Evolutionary conservation across 202 grass and related monocot species (phyloP).

Genomic region (Digitaria exilis): DNA sequence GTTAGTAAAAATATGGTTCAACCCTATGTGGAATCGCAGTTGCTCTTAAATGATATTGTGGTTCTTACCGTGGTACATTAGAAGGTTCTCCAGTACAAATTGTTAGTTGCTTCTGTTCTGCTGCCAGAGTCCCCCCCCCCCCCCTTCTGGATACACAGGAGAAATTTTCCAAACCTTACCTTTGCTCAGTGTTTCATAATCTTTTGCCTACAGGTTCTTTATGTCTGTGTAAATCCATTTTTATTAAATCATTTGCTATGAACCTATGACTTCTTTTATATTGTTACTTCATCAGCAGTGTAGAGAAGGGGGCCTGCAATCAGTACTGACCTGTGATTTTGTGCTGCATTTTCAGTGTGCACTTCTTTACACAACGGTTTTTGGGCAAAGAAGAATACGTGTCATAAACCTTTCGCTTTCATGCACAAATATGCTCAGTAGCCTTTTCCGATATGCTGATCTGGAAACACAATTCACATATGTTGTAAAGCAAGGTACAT

Average conservation of each 20-base stretch:
- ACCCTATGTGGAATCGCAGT: too few species aligned
- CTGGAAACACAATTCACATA: slow-evolving; percentile 87
- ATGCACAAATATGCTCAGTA: slow-evolving; percentile 78
- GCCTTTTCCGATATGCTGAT: slow-evolving; percentile 93
- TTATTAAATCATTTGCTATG: background rate
- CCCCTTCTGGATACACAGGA: background rate
- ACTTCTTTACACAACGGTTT: slow-evolving; percentile 80
- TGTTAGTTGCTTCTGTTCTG: background rate
- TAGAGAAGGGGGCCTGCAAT: background rate
- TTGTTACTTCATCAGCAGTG: background rate
- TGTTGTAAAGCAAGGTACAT: slow-evolving; percentile 92
- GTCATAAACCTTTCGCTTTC: slow-evolving; percentile 90
- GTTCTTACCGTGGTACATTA: background rate
- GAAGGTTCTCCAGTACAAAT: background rate
- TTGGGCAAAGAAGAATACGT: slow-evolving; percentile 85
- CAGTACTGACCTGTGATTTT: slow-evolving; percentile 19
- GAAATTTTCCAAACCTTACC: background rate
- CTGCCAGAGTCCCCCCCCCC: background rate
- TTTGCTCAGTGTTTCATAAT: too few species aligned
- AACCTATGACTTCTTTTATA: too few species aligned
- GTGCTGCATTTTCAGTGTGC: slow-evolving; percentile 76
- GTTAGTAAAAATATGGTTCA: background rate
- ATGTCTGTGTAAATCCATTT: too few species aligned
- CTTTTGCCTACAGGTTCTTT: too few species aligned
- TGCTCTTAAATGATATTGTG: too few species aligned